Percentiles rank a stretch among this genome's conserved stretches.
Conservation (phyloP, 306 rosid genomes). For the Purshia tridentata region DNA sequence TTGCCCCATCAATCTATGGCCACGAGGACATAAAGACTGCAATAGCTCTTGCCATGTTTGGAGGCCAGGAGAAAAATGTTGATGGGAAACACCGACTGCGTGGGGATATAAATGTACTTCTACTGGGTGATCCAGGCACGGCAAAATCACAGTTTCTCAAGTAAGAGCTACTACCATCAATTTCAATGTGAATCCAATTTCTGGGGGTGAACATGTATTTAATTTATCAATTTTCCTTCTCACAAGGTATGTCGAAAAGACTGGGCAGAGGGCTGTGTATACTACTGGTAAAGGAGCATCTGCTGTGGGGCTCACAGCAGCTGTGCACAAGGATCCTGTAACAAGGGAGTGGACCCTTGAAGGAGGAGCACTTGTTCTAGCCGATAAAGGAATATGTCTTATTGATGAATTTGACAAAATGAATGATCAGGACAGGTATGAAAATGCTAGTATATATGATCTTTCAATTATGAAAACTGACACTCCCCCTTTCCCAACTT, state of each 20-base stretch:
- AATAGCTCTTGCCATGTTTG: slow-evolving; percentile 95
- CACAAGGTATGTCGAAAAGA: slow-evolving; percentile 87
- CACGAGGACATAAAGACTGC: slow-evolving; percentile 96
- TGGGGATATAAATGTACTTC: slow-evolving; percentile 95
- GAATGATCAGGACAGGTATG: slow-evolving; percentile 97
- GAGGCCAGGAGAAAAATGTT: slow-evolving; percentile 94
- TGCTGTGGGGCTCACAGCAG: slow-evolving; percentile 99
- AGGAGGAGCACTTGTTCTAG: slow-evolving; percentile 99
- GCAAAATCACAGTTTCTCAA: slow-evolving; percentile 99
- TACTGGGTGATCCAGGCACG: slow-evolving; percentile 97
- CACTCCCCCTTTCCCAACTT: not conserved
- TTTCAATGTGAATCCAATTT: slow-evolving; percentile 10
- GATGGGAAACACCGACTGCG: slow-evolving; percentile 85
- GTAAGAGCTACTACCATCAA: slow-evolving; percentile 45
- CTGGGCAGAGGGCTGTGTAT: slow-evolving; percentile 98
- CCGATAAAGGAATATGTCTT: slow-evolving; percentile 96
- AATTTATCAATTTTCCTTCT: slow-evolving; percentile 1
- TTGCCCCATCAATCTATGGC: slow-evolving; percentile 97
- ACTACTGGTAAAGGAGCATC: slow-evolving; percentile 99
- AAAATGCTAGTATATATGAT: slow-evolving; percentile 8
- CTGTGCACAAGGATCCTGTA: slow-evolving; percentile 97
- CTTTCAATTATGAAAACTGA: slow-evolving; percentile 4
- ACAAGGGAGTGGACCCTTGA: slow-evolving; percentile 99
- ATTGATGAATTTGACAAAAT: slow-evolving; percentile 99
- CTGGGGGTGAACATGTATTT: not conserved